A percentile compares a stretch with the other conserved stretches of the same genome.
phyloP scores from a whole-genome alignment of 768 basidiomycete species.

The Mrakia hoshinonis region DNA sequence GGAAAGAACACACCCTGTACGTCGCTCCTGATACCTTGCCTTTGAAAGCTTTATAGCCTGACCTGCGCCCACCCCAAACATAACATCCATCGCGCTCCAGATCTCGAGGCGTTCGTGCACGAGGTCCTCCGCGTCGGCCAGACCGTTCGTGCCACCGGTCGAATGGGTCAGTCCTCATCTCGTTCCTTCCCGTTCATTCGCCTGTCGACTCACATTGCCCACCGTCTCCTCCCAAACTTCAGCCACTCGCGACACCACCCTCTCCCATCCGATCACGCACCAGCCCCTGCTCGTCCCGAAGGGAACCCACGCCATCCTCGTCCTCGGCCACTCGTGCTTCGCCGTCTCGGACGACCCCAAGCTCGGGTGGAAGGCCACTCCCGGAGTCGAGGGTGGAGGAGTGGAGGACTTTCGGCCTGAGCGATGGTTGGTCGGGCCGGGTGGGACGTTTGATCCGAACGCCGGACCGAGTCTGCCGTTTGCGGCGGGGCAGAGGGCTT shows the following conservation, averaged over 20 bases:
- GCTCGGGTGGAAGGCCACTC: conserved; percentile 18
- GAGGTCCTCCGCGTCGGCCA: conserved; percentile 14
- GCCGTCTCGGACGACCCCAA: conserved; percentile 4
- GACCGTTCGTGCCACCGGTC: conserved; percentile 3
- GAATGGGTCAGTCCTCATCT: neutral
- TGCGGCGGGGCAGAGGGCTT: conserved; percentile 3
- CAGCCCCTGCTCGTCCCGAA: neutral
- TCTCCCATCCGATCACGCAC: neutral
- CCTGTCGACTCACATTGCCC: neutral
- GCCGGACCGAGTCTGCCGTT: conserved; percentile 11
- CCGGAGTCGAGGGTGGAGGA: no score
- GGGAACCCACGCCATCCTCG: conserved; percentile 12
- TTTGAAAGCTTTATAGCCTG: no score
- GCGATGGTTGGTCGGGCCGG: conserved; percentile 1
- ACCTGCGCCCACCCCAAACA: no score
- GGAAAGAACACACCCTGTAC: neutral
- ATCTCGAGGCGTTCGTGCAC: conserved; percentile 17
- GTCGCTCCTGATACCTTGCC: neutral
- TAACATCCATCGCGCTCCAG: no score
- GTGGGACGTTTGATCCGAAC: neutral
- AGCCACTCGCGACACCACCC: neutral
- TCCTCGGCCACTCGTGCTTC: conserved; percentile 13
- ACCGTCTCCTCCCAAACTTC: neutral
- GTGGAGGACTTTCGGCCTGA: neutral
- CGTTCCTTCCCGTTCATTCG: neutral